A percentile compares a stretch with the other conserved stretches of the same genome.
Evolutionary conservation across 1,284 basidiomycete species (phyloP).

Genomic region (Moniliophthora roreri): DNA sequence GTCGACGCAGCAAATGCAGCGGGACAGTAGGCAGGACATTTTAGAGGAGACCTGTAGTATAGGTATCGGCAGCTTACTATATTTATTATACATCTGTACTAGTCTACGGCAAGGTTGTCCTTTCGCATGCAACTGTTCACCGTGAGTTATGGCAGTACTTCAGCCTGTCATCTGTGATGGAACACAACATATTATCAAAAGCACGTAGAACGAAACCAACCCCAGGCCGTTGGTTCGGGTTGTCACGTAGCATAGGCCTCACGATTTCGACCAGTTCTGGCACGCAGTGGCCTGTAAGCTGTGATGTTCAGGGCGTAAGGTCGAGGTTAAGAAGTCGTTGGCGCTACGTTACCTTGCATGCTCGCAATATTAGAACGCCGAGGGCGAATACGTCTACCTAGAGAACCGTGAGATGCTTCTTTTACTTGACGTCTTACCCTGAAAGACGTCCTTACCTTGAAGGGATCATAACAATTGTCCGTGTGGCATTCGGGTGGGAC

Average conservation of each 20-base stretch:
- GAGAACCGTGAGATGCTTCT: no score
- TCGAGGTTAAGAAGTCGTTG: conserved; percentile 7
- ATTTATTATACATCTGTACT: not conserved
- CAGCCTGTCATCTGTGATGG: conserved; percentile 26
- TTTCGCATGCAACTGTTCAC: not conserved
- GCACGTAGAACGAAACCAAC: conserved; percentile 44
- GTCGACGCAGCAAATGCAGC: conserved; percentile 26
- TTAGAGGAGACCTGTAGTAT: not conserved
- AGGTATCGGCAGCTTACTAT: conserved; percentile 2
- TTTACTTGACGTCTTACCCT: no score
- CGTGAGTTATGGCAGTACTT: not conserved
- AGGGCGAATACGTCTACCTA: conserved; percentile 66
- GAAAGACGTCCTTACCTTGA: conserved; percentile 40
- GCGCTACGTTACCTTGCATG: conserved; percentile 55
- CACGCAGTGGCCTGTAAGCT: conserved; percentile 56
- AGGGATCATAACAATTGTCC: conserved; percentile 53
- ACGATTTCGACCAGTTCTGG: conserved; percentile 56
- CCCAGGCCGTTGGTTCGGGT: conserved; percentile 52
- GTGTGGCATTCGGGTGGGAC: conserved; percentile 67
- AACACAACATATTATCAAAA: conserved; percentile 45
- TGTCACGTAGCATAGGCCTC: conserved; percentile 53
- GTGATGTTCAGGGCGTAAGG: conserved; percentile 8
- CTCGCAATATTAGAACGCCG: conserved; percentile 59
- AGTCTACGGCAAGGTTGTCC: not conserved
- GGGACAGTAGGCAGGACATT: not conserved